These are phyloP conservation scores for Trichoderma koningii DNA, from an alignment of 2,329 filamentous ascomycete species.

Conservation along the genomic window DNA sequence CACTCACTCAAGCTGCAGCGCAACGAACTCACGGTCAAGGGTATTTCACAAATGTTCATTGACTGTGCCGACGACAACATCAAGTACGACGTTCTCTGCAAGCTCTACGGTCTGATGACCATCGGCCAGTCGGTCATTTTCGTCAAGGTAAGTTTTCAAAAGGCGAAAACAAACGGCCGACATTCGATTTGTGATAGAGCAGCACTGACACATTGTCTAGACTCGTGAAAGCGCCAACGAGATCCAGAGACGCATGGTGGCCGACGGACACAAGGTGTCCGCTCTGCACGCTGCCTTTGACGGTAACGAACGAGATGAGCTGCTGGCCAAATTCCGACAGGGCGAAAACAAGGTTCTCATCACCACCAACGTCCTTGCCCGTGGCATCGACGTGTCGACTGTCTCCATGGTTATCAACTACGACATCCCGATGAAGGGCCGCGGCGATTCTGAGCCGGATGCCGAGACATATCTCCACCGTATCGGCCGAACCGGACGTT, in stretches of 20 bases:
- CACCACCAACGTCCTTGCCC: slow-evolving; percentile 93
- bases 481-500: slow-evolving; percentile 94
- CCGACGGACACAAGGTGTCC: slow-evolving; percentile 88
- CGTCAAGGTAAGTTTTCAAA: slow-evolving; percentile 65
- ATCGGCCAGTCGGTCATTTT: slow-evolving; percentile 98
- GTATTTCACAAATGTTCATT: slow-evolving; percentile 97
- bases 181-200: neutral
- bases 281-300: slow-evolving; percentile 88
- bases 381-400: slow-evolving; percentile 87
- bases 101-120: slow-evolving; percentile 94
- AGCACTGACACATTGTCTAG: slow-evolving; percentile 47
- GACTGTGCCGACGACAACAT: slow-evolving; percentile 80
- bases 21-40: slow-evolving; percentile 91
- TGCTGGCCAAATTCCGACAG: slow-evolving; percentile 83
- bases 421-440: slow-evolving; percentile 75
- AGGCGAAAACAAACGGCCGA: neutral
- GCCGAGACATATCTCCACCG: slow-evolving; percentile 96
- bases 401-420: slow-evolving; percentile 99
- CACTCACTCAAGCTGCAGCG: slow-evolving; percentile 86
- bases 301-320: slow-evolving; percentile 75
- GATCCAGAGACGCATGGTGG: slow-evolving; percentile 83
- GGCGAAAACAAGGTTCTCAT: slow-evolving; percentile 94
- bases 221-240: slow-evolving; percentile 81
- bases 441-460: slow-evolving; percentile 80
- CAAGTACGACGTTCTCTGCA: slow-evolving; percentile 87